These are phyloP conservation scores for Solanum phureja DNA, from an alignment of 257 asterid genomes.

Conservation along the genomic window DNA sequence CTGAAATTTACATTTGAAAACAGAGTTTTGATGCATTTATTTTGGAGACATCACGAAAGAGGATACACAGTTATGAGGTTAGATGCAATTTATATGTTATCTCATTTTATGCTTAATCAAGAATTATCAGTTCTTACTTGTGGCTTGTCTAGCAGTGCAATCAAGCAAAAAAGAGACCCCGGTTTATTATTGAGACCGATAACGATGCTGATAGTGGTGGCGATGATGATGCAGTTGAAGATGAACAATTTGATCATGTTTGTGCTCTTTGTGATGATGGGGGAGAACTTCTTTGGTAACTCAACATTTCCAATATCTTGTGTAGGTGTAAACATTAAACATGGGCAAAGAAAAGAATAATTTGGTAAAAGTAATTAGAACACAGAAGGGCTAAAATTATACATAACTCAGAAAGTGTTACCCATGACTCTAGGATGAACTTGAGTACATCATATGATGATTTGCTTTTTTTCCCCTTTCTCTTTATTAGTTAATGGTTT, in stretches of 20 bases:
- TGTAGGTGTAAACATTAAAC: background rate
- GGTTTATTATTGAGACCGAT: conserved; percentile 19
- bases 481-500: background rate
- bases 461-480: background rate
- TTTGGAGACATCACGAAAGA: too few species aligned
- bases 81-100: background rate
- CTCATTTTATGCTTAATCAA: background rate
- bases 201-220: conserved; percentile 12
- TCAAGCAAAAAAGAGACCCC: conserved; percentile 14
- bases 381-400: background rate
- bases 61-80: too few species aligned
- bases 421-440: background rate
- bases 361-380: background rate
- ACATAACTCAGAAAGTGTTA: background rate
- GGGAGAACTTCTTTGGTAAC: conserved; percentile 54
- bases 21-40: too few species aligned
- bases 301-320: background rate
- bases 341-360: background rate
- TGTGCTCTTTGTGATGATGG: conserved; percentile 72
- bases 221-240: conserved; percentile 19
- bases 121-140: background rate
- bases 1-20: background rate
- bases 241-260: conserved; percentile 35
- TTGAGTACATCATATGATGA: background rate
- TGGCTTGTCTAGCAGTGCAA: background rate